These are phyloP conservation scores for Populus hybrid DNA, from an alignment of 441 rosid species.

Conservation along the genomic window DNA sequence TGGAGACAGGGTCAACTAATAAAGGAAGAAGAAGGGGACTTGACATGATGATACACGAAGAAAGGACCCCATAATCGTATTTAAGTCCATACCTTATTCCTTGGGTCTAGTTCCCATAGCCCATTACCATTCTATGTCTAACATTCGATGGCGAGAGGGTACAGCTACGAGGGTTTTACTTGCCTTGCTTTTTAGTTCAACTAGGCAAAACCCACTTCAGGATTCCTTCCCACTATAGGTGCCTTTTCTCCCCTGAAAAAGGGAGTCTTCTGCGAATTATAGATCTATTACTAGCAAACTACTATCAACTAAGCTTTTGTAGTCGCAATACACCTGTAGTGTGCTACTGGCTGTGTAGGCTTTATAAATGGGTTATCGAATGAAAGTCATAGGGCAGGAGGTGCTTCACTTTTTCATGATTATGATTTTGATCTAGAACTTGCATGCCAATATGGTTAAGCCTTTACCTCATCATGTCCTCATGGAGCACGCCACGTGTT, in stretches of 20 bases:
- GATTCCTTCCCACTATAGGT: constrained; percentile 36
- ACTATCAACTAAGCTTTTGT: constrained; percentile 10
- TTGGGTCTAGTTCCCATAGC: constrained; percentile 18
- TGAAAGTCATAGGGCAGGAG: neutral
- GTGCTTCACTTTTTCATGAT: constrained; percentile 24
- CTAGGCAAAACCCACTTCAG: constrained; percentile 30
- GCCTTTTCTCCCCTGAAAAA: constrained; percentile 15
- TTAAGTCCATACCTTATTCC: constrained; percentile 14
- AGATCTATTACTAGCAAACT: neutral
- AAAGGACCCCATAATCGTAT: constrained; percentile 16
- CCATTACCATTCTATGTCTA: constrained; percentile 20
- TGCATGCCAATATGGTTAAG: constrained; percentile 15
- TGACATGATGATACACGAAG: constrained; percentile 20
- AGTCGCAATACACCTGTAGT: neutral
- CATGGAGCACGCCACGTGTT: constrained; percentile 23
- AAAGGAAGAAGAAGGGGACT: neutral
- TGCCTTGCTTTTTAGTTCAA: constrained; percentile 19
- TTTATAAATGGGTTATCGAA: constrained; percentile 9
- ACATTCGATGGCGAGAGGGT: neutral
- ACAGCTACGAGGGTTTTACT: too few species aligned
- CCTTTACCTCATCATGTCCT: constrained; percentile 17
- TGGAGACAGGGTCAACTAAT: neutral
- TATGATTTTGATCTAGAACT: constrained; percentile 19
- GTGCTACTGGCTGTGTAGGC: constrained; percentile 22
- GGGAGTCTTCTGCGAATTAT: neutral